Evolutionary conservation across 768 basidiomycete species (phyloP).

Genomic region (Chiua virens): DNA sequence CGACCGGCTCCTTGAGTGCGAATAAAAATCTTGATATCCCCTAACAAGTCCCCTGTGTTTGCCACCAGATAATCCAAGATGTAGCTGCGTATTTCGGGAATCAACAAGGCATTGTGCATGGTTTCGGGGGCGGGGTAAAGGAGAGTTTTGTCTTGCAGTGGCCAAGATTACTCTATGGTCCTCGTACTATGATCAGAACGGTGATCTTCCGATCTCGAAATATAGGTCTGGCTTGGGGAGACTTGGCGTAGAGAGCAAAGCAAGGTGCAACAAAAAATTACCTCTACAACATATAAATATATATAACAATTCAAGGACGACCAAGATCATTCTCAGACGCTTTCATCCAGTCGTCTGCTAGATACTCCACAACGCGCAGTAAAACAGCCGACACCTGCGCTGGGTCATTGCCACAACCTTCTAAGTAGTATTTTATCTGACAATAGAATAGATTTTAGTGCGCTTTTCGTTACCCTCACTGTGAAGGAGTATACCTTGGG

Average conservation of each 20-base stretch:
- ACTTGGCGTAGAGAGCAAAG: too few species aligned
- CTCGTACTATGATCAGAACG: too few species aligned
- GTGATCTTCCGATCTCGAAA: too few species aligned
- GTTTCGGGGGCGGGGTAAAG: too few species aligned
- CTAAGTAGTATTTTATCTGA: conserved; percentile 87
- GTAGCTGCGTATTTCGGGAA: conserved; percentile 1
- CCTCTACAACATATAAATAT: too few species aligned
- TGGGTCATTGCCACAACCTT: conserved; percentile 64
- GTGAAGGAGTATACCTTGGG: conserved; percentile 59
- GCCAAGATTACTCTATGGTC: too few species aligned
- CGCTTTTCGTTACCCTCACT: background rate
- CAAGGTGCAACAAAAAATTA: too few species aligned
- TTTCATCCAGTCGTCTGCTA: conserved; percentile 70
- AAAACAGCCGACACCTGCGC: conserved; percentile 50
- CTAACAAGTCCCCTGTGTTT: background rate
- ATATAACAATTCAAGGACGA: conserved; percentile 21
- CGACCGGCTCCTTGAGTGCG: background rate
- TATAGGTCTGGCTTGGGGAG: too few species aligned
- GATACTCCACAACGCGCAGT: conserved; percentile 54
- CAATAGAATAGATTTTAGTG: background rate
- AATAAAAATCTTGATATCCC: background rate
- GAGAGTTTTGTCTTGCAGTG: too few species aligned
- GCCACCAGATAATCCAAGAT: conserved; percentile 3
- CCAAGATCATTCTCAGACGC: conserved; percentile 51
- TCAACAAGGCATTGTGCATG: conserved; percentile 1